These are phyloP conservation scores for Cyanidium caldarium DNA, from an alignment of 23 red algal genomes.

Conservation along the genomic window DNA sequence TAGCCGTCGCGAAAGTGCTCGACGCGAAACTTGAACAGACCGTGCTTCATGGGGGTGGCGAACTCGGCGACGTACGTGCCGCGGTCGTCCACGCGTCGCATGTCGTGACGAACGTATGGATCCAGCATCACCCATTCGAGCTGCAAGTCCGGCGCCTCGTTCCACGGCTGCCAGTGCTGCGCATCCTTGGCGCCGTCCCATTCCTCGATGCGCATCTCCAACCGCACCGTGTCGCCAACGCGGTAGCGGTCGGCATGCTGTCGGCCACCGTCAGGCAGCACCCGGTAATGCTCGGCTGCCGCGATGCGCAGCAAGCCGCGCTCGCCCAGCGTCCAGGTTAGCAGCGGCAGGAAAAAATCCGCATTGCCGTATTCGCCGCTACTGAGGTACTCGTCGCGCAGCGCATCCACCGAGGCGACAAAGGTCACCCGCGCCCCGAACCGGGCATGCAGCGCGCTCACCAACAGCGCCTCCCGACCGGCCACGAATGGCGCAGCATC, in stretches of 20 bases:
- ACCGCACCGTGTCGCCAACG: conserved; percentile 43
- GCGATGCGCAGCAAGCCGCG: not conserved
- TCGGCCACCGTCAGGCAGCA: not conserved
- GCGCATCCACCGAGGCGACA: not conserved
- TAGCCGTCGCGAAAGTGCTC: conserved; percentile 62
- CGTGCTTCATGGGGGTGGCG: conserved; percentile 44
- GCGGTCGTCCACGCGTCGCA: not conserved
- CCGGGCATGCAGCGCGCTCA: not conserved
- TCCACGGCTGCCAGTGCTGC: conserved; percentile 28
- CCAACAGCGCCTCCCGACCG: not conserved
- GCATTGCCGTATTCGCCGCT: not conserved
- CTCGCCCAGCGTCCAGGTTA: not conserved
- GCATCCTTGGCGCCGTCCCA: conserved; percentile 22
- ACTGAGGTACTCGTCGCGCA: not conserved
- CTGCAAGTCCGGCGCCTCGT: conserved; percentile 43
- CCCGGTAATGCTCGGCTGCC: not conserved
- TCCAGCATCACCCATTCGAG: conserved; percentile 80
- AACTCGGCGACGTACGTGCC: conserved; percentile 37
- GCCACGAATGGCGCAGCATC: not conserved
- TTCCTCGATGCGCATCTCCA: conserved; percentile 41
- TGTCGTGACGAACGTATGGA: conserved; percentile 43
- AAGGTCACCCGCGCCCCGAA: not conserved
- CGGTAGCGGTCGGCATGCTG: conserved; percentile 8
- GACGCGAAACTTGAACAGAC: conserved; percentile 68
- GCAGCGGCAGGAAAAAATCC: not conserved